Evolutionary conservation across 345 rosid species (phyloP).

Genomic region (Noccaea bulbosa): DNA sequence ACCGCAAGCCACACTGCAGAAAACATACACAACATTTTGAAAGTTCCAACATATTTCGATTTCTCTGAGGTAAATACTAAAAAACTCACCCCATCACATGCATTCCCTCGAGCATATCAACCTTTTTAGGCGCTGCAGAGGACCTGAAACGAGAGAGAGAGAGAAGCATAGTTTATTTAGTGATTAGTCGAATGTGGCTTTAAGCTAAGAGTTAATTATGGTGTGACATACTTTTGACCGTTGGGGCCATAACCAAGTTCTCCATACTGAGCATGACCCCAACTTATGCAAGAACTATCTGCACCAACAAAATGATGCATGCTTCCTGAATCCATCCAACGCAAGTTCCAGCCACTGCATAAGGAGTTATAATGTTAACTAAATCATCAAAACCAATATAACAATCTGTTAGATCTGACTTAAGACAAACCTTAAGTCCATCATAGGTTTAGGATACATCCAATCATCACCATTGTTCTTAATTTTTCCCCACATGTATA

Average conservation of each 20-base stretch:
- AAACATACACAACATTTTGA: constrained; percentile 4
- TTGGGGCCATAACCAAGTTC: constrained; percentile 96
- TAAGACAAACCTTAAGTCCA: constrained; percentile 85
- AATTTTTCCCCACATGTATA: constrained; percentile 99
- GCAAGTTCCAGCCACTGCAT: constrained; percentile 92
- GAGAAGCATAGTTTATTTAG: constrained; percentile 3
- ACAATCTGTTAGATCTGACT: constrained; percentile 10
- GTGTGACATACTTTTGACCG: constrained; percentile 76
- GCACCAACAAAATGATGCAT: constrained; percentile 99
- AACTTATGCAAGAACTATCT: constrained; percentile 93
- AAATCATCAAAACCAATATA: constrained; percentile 13
- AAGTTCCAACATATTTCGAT: background rate
- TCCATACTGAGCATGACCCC: constrained; percentile 96
- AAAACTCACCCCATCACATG: constrained; percentile 76
- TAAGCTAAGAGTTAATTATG: background rate
- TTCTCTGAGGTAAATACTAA: background rate
- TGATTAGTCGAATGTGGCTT: constrained; percentile 13
- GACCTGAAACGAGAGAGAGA: constrained; percentile 60
- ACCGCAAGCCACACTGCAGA: constrained; percentile 88
- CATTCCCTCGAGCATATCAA: constrained; percentile 89
- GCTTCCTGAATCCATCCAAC: constrained; percentile 97
- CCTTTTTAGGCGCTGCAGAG: constrained; percentile 93
- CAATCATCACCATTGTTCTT: constrained; percentile 92
- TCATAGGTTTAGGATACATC: constrained; percentile 99
- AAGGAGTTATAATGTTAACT: background rate